These are phyloP conservation scores for Aquilaria malaccensis DNA, from an alignment of 345 rosid species.

Conservation along the genomic window DNA sequence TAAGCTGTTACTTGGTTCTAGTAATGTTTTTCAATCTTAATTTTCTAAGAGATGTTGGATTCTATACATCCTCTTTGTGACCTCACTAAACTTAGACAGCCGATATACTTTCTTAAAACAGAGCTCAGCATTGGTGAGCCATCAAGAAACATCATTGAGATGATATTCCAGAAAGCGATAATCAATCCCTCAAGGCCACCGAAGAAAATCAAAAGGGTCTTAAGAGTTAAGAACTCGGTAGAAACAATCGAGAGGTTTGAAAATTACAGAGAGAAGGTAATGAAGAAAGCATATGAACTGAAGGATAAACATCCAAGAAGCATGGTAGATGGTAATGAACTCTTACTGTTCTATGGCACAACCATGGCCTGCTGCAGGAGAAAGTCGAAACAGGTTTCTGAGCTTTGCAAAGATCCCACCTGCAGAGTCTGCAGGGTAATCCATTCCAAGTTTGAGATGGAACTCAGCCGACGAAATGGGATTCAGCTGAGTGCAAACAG, in stretches of 20 bases:
- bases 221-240: constrained; percentile 36
- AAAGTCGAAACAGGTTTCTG: constrained; percentile 16
- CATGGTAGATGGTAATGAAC: constrained; percentile 46
- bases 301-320: constrained; percentile 30
- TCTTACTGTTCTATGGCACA: constrained; percentile 40
- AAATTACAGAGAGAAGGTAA: constrained; percentile 33
- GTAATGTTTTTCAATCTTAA: not conserved
- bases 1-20: constrained; percentile 3
- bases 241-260: constrained; percentile 33
- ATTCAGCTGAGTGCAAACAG: constrained; percentile 26
- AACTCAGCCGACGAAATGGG: constrained; percentile 18
- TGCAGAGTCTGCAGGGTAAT: constrained; percentile 37
- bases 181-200: constrained; percentile 27
- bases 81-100: not conserved
- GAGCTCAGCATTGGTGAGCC: constrained; percentile 38
- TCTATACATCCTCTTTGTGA: no score
- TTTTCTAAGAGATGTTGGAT: not conserved
- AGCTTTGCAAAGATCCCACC: constrained; percentile 29
- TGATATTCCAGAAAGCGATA: constrained; percentile 33
- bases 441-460: constrained; percentile 24
- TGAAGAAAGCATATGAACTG: constrained; percentile 23
- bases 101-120: constrained; percentile 9
- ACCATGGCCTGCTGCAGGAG: constrained; percentile 31
- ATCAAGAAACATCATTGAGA: constrained; percentile 39
- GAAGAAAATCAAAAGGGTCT: constrained; percentile 29